Base-by-base conservation (phyloP, 768 basidiomycete genomes). In the Termitomyces sp. region DNA sequence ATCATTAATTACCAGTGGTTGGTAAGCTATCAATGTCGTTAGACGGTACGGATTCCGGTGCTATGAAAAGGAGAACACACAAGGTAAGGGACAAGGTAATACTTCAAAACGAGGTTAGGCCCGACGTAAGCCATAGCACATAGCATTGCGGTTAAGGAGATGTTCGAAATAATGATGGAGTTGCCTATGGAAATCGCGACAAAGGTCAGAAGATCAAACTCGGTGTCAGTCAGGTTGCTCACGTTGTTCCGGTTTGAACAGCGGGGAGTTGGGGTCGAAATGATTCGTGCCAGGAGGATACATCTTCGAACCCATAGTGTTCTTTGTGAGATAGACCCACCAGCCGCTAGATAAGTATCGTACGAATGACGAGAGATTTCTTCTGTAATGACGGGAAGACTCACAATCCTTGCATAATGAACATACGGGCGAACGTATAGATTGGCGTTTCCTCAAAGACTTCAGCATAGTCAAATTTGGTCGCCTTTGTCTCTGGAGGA, bases 391-490 rank as follows among this genome's bases (percentile, higher is more conserved):
- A 60, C 16, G 8, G 47, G 9, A 25, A 54, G 59, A 64, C 71
- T 60, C 52, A 73, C 70, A 73, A 71, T 44, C 71, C 76, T 63
- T 84, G 82, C 77, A 81, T 82, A 45, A 77, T 65, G 44, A 81
- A 62, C 67, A 83, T 74, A 8, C 76, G 69, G 38, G 61, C 59
- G 27, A 78, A 56, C 2, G 78, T 77, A 62, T 67, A 76, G 16
- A 82, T 63, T 1, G 81, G 81, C 1, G 81, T 80, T 64, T 82
- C 81, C 56, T 81, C 81, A 54, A 82, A 81, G 19, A 77, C 68
- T 47, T 82, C 79, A 3, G 69, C 65, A 62, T 82, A 82, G 63
- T 81, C 77, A 12, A 70, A 62, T 35, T 66, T 70, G 1, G 71
- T 75, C 3, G 75, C 75, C 25, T 63, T 65, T 47, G 67, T 67